Conservation (phyloP, 306 rosid species). For the Hippophae rhamnoides region DNA sequence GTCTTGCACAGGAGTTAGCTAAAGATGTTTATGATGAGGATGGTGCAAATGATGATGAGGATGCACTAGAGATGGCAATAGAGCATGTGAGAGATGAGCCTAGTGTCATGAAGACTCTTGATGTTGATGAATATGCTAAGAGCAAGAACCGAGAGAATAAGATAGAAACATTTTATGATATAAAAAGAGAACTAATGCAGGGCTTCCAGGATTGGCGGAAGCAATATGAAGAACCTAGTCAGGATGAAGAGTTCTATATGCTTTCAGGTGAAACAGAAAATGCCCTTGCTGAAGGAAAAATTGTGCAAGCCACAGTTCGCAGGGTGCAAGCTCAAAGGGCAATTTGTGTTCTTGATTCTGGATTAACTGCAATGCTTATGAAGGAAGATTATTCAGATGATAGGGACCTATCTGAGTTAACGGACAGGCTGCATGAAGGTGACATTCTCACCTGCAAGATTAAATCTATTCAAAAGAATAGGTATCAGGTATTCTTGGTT, state of each 20-base stretch:
- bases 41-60: constrained; percentile 82
- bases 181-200: constrained; percentile 77
- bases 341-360: constrained; percentile 85
- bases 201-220: constrained; percentile 99
- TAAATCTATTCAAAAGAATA: constrained; percentile 87
- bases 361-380: constrained; percentile 91
- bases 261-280: constrained; percentile 94
- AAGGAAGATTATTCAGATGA: constrained; percentile 91
- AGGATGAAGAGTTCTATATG: constrained; percentile 91
- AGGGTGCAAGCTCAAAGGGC: constrained; percentile 80
- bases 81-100: constrained; percentile 96
- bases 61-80: constrained; percentile 92
- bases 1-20: constrained; percentile 85
- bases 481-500: constrained; percentile 87
- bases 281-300: constrained; percentile 85
- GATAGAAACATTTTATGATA: constrained; percentile 66
- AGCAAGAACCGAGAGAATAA: constrained; percentile 52
- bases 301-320: constrained; percentile 85
- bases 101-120: constrained; percentile 62
- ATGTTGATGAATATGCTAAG: constrained; percentile 64
- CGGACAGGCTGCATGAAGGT: constrained; percentile 77
- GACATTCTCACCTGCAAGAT: constrained; percentile 94
- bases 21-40: constrained; percentile 84
- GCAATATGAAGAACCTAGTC: constrained; percentile 93
- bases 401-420: constrained; percentile 71